Percentiles rank a stretch among this genome's conserved stretches.
These are phyloP conservation scores for Comarum palustre DNA, from an alignment of 306 rosid species.

Conservation along the genomic window DNA sequence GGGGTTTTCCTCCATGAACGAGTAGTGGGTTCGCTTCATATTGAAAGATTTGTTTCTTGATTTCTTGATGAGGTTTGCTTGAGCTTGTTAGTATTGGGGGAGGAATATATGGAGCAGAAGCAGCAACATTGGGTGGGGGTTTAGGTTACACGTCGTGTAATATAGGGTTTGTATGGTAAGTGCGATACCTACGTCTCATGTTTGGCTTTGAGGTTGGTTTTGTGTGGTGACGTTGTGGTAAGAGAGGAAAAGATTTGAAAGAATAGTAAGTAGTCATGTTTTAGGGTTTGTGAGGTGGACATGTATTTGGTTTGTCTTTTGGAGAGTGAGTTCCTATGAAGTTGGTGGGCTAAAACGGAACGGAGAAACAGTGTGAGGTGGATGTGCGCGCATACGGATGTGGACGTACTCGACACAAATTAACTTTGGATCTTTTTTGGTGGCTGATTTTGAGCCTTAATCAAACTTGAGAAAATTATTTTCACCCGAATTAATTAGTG, in stretches of 20 bases:
- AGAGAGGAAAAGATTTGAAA: slow-evolving; percentile 6
- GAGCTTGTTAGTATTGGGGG: background rate
- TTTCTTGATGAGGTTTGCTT: background rate
- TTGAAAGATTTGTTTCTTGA: background rate
- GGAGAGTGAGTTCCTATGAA: background rate
- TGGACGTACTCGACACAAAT: too few species aligned
- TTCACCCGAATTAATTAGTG: too few species aligned
- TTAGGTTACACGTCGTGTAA: slow-evolving; percentile 41
- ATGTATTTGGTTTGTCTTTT: background rate
- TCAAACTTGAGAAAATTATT: too few species aligned
- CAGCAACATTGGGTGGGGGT: slow-evolving; percentile 32
- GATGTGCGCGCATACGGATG: too few species aligned
- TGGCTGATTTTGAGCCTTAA: too few species aligned
- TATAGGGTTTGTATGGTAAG: slow-evolving; percentile 44
- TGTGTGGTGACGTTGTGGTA: slow-evolving; percentile 5
- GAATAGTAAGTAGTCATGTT: slow-evolving; percentile 1
- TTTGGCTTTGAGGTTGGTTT: slow-evolving; percentile 18
- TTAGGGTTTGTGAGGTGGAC: slow-evolving; percentile 42
- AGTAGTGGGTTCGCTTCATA: slow-evolving; percentile 9
- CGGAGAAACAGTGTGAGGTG: too few species aligned
- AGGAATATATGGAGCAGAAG: background rate
- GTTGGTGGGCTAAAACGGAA: background rate
- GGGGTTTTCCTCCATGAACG: slow-evolving; percentile 34
- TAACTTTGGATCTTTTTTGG: too few species aligned
- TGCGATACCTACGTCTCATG: slow-evolving; percentile 42